These are phyloP conservation scores for Abrus pulchellus DNA, from an alignment of 306 rosid species.

Conservation along the genomic window DNA sequence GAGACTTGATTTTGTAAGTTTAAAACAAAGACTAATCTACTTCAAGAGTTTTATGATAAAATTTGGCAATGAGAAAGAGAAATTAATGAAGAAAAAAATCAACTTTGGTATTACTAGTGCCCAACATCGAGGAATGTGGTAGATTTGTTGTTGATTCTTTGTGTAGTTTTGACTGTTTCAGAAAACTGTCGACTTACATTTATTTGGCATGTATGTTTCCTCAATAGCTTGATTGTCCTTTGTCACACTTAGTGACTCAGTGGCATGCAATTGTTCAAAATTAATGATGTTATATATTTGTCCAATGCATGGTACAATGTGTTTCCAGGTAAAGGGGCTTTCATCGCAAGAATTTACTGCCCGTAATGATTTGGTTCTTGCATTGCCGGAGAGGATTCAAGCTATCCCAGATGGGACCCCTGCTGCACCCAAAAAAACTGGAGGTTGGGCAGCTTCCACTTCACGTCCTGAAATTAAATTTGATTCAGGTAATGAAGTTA, in stretches of 20 bases:
- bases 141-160: constrained; percentile 5
- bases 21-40: background rate
- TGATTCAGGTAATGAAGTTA: constrained; percentile 74
- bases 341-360: constrained; percentile 92
- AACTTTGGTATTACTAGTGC: background rate
- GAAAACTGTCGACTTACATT: background rate
- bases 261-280: constrained; percentile 13
- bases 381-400: constrained; percentile 95
- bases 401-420: constrained; percentile 97
- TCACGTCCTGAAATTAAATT: constrained; percentile 91
- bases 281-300: background rate
- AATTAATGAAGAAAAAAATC: background rate
- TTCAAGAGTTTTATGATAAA: constrained; percentile 6
- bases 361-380: constrained; percentile 95
- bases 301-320: constrained; percentile 27
- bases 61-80: constrained; percentile 6
- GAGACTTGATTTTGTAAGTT: no score
- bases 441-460: constrained; percentile 90
- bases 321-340: constrained; percentile 84
- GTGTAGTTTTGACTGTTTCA: background rate
- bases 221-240: background rate
- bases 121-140: background rate
- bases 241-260: background rate
- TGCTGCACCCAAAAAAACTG: constrained; percentile 73
- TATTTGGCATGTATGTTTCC: background rate